Base-by-base conservation (phyloP, 176 grass and related monocot genomes). In the Thinopyrum elongatum region DNA sequence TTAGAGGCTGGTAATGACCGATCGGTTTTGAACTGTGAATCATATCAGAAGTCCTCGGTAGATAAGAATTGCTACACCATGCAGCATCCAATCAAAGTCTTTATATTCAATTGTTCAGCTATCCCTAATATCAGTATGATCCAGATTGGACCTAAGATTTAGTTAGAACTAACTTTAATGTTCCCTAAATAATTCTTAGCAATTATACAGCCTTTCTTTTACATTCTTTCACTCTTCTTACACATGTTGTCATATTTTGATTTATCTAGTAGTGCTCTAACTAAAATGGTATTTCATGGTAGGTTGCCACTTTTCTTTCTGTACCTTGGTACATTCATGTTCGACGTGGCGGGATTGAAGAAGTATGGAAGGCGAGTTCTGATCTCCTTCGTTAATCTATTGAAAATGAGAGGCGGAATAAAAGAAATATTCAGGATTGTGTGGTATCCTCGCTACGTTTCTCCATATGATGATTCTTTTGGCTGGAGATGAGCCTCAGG, bases 231-330 rank as follows among this genome's bases (percentile, higher is more conserved):
- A n/a, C 10, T 36, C 19, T 10, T 38, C 31, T 70, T 66, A 36
- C 66, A 31, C 8, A 38, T 70, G 9, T 39, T 71, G 10, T 13
- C 41, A 10, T 1, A 5, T 23, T 71, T 41, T 39, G 35, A 38
- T 38, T 70, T 38, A 36, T 70, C 17, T 70, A 11, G 34, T 23
- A 15, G 13, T 47, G 68, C 2, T 71, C 67, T 71, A 71, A 71
- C 68, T 71, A 71, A 71, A 71, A 71, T 71, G 21, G 10, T 41
- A 71, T 71, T 71, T 71, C 19, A 71, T 71, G 35, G 68, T 71
- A 71, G 68, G 68, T 3, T 71, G 10, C 68, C 68, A 14, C 68
- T 71, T 71, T 72, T 72, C 69, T 7, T 72, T 72, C 5, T 72
- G 36, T 44, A 72, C 36, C 22, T 72, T 72, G 36, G 70, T 25